Conservation (phyloP, 768 basidiomycete species). For the Lentinula raphanica region DNA sequence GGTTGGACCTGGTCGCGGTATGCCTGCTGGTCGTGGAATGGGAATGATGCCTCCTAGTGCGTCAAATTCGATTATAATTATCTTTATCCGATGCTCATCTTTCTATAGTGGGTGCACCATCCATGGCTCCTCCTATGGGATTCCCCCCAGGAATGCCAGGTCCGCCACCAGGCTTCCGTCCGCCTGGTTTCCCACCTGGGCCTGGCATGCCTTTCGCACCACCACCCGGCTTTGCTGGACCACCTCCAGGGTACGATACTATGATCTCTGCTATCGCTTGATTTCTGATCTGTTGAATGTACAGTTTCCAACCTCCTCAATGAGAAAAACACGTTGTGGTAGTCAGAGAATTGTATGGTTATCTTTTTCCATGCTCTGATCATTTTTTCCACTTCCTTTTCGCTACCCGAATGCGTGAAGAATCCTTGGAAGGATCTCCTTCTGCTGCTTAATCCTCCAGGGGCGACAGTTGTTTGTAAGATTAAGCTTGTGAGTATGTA, state of each 20-base stretch:
- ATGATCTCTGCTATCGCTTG: slow-evolving; percentile 1
- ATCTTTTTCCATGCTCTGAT: too few relatives aligned
- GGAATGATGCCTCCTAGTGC: slow-evolving; percentile 86
- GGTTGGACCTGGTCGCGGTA: slow-evolving; percentile 87
- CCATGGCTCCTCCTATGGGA: slow-evolving; percentile 62
- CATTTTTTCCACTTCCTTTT: neutral
- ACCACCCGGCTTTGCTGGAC: slow-evolving; percentile 75
- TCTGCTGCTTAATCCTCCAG: too few relatives aligned
- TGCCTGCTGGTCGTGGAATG: slow-evolving; percentile 96
- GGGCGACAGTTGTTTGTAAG: neutral
- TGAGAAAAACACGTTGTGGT: slow-evolving; percentile 13
- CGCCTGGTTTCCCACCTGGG: slow-evolving; percentile 78
- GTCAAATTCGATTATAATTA: slow-evolving; percentile 20
- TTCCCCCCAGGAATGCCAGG: slow-evolving; percentile 81
- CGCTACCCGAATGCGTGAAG: too few relatives aligned
- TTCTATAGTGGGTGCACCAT: slow-evolving; percentile 51
- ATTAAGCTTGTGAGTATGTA: neutral
- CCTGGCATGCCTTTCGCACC: slow-evolving; percentile 77
- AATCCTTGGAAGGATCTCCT: too few relatives aligned
- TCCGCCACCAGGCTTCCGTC: slow-evolving; percentile 80
- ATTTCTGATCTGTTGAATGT: slow-evolving; percentile 15
- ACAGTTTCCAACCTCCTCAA: slow-evolving; percentile 49
- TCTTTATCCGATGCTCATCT: slow-evolving; percentile 13
- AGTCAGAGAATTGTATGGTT: neutral
- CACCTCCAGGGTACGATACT: slow-evolving; percentile 74